Evolutionary conservation across 331 rosid species (phyloP).

Genomic region (Saraca asoca): DNA sequence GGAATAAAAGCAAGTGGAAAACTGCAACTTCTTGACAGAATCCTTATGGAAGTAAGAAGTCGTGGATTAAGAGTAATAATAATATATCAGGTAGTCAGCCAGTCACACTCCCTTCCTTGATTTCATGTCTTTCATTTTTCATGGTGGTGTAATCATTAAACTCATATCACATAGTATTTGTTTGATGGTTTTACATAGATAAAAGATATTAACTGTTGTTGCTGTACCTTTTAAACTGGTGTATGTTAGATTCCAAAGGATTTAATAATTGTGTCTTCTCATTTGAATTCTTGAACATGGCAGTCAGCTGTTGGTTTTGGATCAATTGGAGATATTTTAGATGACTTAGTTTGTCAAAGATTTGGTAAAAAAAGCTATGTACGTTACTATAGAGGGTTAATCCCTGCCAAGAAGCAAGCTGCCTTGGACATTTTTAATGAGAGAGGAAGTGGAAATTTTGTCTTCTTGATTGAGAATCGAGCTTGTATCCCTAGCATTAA

Average conservation of each 20-base stretch:
- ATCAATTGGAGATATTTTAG: constrained; percentile 76
- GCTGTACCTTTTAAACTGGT: neutral
- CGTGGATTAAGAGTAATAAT: constrained; percentile 59
- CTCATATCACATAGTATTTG: constrained; percentile 8
- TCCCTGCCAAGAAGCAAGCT: constrained; percentile 49
- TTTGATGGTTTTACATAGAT: neutral
- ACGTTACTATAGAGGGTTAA: constrained; percentile 51
- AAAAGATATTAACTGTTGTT: too few relatives aligned
- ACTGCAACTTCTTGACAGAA: constrained; percentile 68
- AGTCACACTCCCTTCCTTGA: constrained; percentile 4
- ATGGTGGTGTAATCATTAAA: neutral
- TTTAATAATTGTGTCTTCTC: constrained; percentile 20
- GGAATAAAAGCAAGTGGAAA: constrained; percentile 76
- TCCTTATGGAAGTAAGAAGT: constrained; percentile 63
- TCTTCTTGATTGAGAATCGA: constrained; percentile 67
- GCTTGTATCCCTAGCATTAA: constrained; percentile 62
- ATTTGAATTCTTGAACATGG: constrained; percentile 12
- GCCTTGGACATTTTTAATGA: constrained; percentile 65
- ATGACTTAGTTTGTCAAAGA: constrained; percentile 62
- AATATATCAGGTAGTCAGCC: constrained; percentile 60
- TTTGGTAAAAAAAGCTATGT: constrained; percentile 71
- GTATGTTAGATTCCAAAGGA: constrained; percentile 21
- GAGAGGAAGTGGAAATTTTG: constrained; percentile 58
- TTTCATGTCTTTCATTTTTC: constrained; percentile 6
- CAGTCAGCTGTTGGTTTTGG: constrained; percentile 60